Conservation (phyloP, 2,329 filamentous ascomycete species). For the Hypocrella siamensis region DNA sequence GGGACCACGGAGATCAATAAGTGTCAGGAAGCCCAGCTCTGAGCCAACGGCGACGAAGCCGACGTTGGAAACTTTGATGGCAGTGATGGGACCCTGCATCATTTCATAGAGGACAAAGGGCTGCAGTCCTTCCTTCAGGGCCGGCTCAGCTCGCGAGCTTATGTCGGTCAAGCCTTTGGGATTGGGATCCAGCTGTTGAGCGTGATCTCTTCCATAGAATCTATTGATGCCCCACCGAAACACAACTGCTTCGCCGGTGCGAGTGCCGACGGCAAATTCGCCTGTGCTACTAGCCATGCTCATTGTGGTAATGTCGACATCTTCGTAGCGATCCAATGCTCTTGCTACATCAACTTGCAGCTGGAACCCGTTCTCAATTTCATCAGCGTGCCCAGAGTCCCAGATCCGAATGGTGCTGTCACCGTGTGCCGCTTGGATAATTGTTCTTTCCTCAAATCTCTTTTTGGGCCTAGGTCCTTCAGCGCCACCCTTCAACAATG, state of each 20-base stretch:
- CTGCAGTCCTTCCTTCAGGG: conserved; percentile 63
- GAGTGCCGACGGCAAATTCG: conserved; percentile 71
- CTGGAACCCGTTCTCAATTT: conserved; percentile 72
- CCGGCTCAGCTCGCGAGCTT: conserved; percentile 51
- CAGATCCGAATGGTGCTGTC: conserved; percentile 86
- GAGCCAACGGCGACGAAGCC: conserved; percentile 84
- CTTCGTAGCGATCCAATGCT: conserved; percentile 63
- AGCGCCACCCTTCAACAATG: conserved; percentile 64
- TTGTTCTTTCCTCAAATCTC: conserved; percentile 66
- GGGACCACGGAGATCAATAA: conserved; percentile 81
- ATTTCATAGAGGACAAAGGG: conserved; percentile 72
- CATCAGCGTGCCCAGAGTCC: conserved; percentile 83
- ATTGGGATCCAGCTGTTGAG: conserved; percentile 35
- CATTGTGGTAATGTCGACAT: conserved; percentile 63
- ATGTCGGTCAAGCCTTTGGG: conserved; percentile 64
- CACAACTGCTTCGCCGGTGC: conserved; percentile 69
- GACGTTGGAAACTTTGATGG: conserved; percentile 73
- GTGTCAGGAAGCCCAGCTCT: conserved; percentile 61
- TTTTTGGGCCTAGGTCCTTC: conserved; percentile 55
- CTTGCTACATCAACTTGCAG: conserved; percentile 78
- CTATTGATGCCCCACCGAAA: conserved; percentile 81
- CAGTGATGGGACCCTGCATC: conserved; percentile 66
- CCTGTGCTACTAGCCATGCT: conserved; percentile 67
- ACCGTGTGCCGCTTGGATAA: conserved; percentile 75
- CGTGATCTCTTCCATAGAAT: conserved; percentile 47